Percentiles rank a stretch among this genome's conserved stretches.
These are phyloP conservation scores for Aspergillus coremiiformis DNA, from an alignment of 495 filamentous ascomycete genomes.

Conservation along the genomic window DNA sequence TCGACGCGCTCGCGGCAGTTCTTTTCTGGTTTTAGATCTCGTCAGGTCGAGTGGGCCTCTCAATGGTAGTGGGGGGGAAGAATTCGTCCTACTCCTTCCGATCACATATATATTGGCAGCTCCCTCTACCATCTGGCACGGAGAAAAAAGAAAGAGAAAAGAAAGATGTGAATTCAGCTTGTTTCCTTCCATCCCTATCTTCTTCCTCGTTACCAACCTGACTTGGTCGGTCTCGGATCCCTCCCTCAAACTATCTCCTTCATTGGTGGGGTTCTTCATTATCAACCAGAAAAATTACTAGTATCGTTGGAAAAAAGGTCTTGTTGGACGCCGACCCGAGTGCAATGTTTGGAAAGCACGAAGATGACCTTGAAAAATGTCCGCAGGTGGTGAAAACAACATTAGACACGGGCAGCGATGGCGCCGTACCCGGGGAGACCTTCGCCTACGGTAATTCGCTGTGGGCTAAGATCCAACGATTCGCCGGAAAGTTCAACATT, in stretches of 20 bases:
- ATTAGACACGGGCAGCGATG: slow-evolving; percentile 43
- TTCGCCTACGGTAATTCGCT: slow-evolving; percentile 54
- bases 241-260: slow-evolving; percentile 1
- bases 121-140: neutral
- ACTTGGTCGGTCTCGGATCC: slow-evolving; percentile 19
- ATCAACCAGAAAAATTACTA: neutral
- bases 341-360: slow-evolving; percentile 18
- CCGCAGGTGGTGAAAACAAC: slow-evolving; percentile 31
- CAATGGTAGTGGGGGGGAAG: neutral
- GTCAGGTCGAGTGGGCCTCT: slow-evolving; percentile 8
- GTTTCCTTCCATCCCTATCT: neutral
- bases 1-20: slow-evolving; percentile 10
- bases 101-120: slow-evolving; percentile 14
- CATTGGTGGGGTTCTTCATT: slow-evolving; percentile 1
- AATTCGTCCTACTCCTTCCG: slow-evolving; percentile 8
- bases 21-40: slow-evolving; percentile 6
- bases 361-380: slow-evolving; percentile 35
- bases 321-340: neutral
- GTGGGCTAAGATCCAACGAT: slow-evolving; percentile 61
- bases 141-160: slow-evolving; percentile 21
- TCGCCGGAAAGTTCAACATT: slow-evolving; percentile 62
- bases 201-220: slow-evolving; percentile 12
- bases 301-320: slow-evolving; percentile 1
- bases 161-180: slow-evolving; percentile 19
- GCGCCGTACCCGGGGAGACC: slow-evolving; percentile 53